These are phyloP conservation scores for Sphagnum fallax DNA, from an alignment of 228 moss, liverwort and hornwort species.

Conservation along the genomic window DNA sequence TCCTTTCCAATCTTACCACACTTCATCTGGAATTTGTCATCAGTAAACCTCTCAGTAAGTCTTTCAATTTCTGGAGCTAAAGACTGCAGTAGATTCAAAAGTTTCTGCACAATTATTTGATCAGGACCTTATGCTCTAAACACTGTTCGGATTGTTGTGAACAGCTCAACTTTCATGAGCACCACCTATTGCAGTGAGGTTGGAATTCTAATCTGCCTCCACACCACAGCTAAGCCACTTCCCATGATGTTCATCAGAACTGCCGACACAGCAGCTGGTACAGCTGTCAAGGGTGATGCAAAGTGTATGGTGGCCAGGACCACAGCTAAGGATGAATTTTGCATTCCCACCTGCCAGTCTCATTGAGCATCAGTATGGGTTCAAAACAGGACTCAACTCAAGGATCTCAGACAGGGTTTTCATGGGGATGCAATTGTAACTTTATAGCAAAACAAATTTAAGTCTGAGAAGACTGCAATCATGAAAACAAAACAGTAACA, in stretches of 20 bases:
- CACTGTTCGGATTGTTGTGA: no score
- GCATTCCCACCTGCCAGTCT: conserved; percentile 43
- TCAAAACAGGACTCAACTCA: background rate
- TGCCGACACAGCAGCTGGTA: conserved; percentile 62
- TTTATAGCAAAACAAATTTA: background rate
- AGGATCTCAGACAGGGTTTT: background rate
- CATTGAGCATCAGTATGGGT: background rate
- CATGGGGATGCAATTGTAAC: background rate
- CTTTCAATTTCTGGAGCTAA: no score
- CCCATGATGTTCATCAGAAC: conserved; percentile 64
- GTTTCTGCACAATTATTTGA: no score
- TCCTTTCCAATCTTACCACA: no score
- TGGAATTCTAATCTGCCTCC: conserved; percentile 24
- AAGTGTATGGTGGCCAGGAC: conserved; percentile 61
- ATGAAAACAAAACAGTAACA: background rate
- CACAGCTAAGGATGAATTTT: conserved; percentile 62
- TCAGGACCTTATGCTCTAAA: no score
- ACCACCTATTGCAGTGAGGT: background rate
- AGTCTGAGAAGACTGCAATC: background rate
- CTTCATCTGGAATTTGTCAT: no score
- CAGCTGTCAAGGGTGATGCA: conserved; percentile 42
- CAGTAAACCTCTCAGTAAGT: no score
- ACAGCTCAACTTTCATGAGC: no score
- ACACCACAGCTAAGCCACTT: conserved; percentile 47
- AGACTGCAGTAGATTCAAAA: no score